Evolutionary conservation across 495 filamentous ascomycete genomes (phyloP).

Genomic region (Clohesyomyces aquaticus): DNA sequence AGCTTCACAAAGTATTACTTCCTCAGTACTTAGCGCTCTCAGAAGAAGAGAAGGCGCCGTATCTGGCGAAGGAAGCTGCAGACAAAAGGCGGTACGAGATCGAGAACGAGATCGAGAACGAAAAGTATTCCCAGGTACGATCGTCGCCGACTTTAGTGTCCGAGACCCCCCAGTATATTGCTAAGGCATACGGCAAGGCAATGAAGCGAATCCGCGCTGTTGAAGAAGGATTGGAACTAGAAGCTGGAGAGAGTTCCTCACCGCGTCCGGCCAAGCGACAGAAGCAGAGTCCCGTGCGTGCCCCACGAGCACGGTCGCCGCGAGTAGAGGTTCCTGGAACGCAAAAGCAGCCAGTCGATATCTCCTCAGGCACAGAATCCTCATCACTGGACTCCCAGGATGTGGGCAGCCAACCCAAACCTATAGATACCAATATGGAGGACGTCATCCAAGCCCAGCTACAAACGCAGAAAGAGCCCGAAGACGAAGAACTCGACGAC

Average conservation of each 20-base stretch:
- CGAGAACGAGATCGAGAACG: conserved; percentile 5
- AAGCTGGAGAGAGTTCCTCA: conserved; percentile 1
- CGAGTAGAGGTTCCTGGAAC: neutral
- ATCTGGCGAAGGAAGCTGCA: conserved; percentile 22
- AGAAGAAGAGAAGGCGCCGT: conserved; percentile 25
- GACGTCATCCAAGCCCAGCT: neutral
- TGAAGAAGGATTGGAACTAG: conserved; percentile 9
- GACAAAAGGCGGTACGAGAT: conserved; percentile 19
- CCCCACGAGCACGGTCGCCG: neutral
- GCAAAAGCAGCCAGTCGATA: conserved; percentile 12
- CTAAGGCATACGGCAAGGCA: conserved; percentile 13
- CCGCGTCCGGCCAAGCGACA: conserved; percentile 8
- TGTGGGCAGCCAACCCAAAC: neutral
- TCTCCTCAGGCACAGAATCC: conserved; percentile 21
- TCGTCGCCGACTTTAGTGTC: conserved; percentile 10
- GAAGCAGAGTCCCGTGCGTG: neutral
- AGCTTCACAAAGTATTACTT: conserved; percentile 11
- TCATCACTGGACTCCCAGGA: conserved; percentile 1
- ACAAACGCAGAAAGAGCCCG: conserved; percentile 4
- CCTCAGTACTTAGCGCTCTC: conserved; percentile 14
- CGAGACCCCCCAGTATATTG: conserved; percentile 14
- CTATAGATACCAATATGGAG: conserved; percentile 3
- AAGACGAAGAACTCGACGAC: conserved; percentile 9
- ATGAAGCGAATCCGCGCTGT: conserved; percentile 20
- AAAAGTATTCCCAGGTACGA: conserved; percentile 10